phyloP scores from a whole-genome alignment of 2,329 filamentous ascomycete genomes.

The Monilinia aucupariae region DNA sequence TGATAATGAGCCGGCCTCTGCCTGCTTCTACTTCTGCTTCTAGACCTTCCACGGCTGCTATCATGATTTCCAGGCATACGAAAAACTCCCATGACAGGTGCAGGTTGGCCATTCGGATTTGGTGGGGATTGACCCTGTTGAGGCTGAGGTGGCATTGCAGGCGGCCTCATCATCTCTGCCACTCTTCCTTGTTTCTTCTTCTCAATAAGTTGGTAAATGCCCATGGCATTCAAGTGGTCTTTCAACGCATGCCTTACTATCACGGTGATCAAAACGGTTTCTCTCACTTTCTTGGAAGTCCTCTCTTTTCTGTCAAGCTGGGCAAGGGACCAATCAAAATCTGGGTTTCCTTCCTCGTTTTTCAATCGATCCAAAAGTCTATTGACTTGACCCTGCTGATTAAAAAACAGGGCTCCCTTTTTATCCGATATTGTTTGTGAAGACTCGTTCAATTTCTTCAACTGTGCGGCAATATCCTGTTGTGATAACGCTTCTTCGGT shows the following conservation, averaged over 20 bases:
- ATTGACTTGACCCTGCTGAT: constrained; percentile 31
- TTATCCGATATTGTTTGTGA: constrained; percentile 29
- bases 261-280: constrained; percentile 30
- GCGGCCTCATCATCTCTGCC: constrained; percentile 18
- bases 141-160: constrained; percentile 15
- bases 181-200: constrained; percentile 20
- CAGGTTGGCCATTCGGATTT: constrained; percentile 1
- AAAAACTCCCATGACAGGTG: not conserved
- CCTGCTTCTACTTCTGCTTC: not conserved
- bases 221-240: constrained; percentile 21
- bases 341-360: constrained; percentile 23
- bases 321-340: constrained; percentile 32
- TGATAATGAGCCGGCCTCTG: constrained; percentile 8
- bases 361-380: constrained; percentile 29
- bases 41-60: not conserved
- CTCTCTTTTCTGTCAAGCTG: constrained; percentile 28
- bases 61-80: not conserved
- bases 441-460: constrained; percentile 30
- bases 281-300: constrained; percentile 20
- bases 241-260: constrained; percentile 28
- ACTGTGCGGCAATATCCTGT: constrained; percentile 29
- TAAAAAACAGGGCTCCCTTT: constrained; percentile 27
- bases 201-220: constrained; percentile 25
- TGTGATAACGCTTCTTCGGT: constrained; percentile 28
- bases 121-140: constrained; percentile 9